Base-by-base conservation (phyloP, 345 rosid genomes). In the Mallotus nudiflorus region DNA sequence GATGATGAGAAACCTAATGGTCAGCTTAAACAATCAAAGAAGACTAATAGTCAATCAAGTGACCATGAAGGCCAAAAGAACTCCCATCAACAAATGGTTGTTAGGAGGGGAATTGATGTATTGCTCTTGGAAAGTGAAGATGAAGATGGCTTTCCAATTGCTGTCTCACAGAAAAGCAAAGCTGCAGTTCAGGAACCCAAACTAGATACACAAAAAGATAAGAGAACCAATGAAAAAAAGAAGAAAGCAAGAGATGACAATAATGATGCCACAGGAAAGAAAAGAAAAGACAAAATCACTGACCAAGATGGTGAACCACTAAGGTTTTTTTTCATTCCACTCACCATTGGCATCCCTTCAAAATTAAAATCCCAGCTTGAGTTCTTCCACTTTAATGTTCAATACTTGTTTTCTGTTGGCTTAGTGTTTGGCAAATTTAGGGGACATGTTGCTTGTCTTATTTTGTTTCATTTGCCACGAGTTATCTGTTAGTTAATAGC, bases 111-210 rank as follows among this genome's bases (percentile, higher is more conserved):
- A 28, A 31, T 75, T 49, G 46, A 52, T 68, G 78, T 53, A 14
- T 66, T 83, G 11, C 81, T 80, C 73, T 44, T 89, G 74, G 98
- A 87, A 81, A 89, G 91, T 63, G 98, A 96, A 77, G 97, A 92
- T 74, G 98, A 92, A 88, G 98, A 96, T 57, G 98, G 99, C 46
- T 82, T 96, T 63, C 97, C 93, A n/a, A 80, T 86, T 77, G 73
- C 83, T 73, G 50, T 73, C 27, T 67, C 85, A 13, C 70, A 69
- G 11, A 79, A 79, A 74, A 54, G 75, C 22, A 46, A 78, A 64
- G 76, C 15, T 22, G 55, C 45, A 12, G 59, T 25, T 76, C 59
- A 37, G 48, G 75, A 80, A 63, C 27, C 77, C 45, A 67, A 68
- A 56, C 79, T 54, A 73, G 63, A 64, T 72, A 74, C 73, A 28